phyloP scores from a whole-genome alignment of 805 yeast genomes.

The Scheffersomyces spartinae region DNA sequence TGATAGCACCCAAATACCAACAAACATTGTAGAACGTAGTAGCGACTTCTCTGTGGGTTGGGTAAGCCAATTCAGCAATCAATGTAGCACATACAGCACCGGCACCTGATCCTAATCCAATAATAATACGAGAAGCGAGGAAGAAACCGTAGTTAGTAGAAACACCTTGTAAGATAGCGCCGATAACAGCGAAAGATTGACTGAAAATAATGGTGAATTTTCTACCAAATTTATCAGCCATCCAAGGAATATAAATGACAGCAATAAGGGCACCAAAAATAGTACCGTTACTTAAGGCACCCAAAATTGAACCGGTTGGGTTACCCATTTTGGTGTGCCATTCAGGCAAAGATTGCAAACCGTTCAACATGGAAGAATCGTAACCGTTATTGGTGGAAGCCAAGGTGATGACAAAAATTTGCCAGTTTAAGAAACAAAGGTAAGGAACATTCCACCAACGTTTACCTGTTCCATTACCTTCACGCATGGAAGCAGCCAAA shows the following conservation, averaged over 20 bases:
- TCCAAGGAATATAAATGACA: slow-evolving; percentile 5
- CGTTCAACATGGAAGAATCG: slow-evolving; percentile 40
- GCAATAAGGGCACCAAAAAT: slow-evolving; percentile 28
- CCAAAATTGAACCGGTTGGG: slow-evolving; percentile 27
- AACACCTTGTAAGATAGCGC: slow-evolving; percentile 12
- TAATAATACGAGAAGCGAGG: slow-evolving; percentile 32
- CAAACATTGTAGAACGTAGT: slow-evolving; percentile 39
- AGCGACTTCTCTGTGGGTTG: slow-evolving; percentile 28
- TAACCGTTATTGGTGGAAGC: slow-evolving; percentile 38
- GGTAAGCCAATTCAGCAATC: slow-evolving; percentile 40
- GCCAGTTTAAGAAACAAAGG: slow-evolving; percentile 22
- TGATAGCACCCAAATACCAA: slow-evolving; percentile 44
- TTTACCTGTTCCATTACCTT: no score
- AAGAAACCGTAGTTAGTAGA: slow-evolving; percentile 8
- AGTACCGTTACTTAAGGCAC: slow-evolving; percentile 31
- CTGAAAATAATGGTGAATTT: slow-evolving; percentile 16
- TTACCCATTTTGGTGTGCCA: slow-evolving; percentile 30
- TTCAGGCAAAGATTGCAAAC: slow-evolving; percentile 31
- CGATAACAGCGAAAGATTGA: slow-evolving; percentile 14
- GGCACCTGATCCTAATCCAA: slow-evolving; percentile 34
- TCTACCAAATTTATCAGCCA: slow-evolving; percentile 32
- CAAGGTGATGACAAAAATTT: slow-evolving; percentile 29
- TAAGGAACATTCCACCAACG: slow-evolving; percentile 26
- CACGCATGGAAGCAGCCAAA: no score
- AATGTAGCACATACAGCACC: slow-evolving; percentile 36